A percentile compares a stretch with the other conserved stretches of the same genome.
phyloP scores from a whole-genome alignment of 1,284 basidiomycete species.

The Pyrrhoderma lamaoense region DNA sequence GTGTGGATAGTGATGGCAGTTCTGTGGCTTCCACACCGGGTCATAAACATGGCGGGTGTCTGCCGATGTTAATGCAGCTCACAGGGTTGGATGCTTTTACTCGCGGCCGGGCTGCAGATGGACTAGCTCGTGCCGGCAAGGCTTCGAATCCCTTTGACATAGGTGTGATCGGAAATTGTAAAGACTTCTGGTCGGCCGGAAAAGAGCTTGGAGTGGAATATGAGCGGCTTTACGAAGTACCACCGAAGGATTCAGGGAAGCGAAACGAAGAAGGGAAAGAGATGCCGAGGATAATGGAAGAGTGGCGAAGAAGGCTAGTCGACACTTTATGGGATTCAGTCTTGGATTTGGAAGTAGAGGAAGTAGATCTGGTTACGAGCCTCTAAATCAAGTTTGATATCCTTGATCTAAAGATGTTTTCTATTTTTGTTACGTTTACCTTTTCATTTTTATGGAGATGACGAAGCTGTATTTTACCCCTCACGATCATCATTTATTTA shows the following conservation, averaged over 20 bases:
- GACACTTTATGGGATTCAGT: constrained; percentile 33
- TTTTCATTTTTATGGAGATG: no score
- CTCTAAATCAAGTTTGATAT: constrained; percentile 28
- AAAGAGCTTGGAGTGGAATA: constrained; percentile 86
- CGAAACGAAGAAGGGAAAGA: constrained; percentile 46
- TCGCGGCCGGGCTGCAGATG: constrained; percentile 41
- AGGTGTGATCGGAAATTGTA: constrained; percentile 81
- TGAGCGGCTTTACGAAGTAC: constrained; percentile 83
- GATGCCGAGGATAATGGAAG: constrained; percentile 47
- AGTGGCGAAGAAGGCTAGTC: constrained; percentile 33
- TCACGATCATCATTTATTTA: no score
- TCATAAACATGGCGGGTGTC: constrained; percentile 26
- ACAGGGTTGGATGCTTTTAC: constrained; percentile 63
- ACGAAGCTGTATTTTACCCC: no score
- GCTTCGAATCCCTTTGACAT: constrained; percentile 91
- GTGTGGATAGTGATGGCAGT: constrained; percentile 19
- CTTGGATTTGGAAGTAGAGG: constrained; percentile 20
- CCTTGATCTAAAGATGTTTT: not conserved
- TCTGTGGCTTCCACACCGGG: constrained; percentile 17
- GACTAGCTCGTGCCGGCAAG: constrained; percentile 41
- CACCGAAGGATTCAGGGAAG: constrained; percentile 73
- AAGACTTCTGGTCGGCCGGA: constrained; percentile 91
- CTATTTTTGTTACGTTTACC: no score
- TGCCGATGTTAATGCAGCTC: constrained; percentile 39
- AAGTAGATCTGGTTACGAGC: constrained; percentile 29